A percentile compares a stretch with the other conserved stretches of the same genome.
phyloP scores from a whole-genome alignment of 2,329 filamentous ascomycete species.

The Claviceps citrina region DNA sequence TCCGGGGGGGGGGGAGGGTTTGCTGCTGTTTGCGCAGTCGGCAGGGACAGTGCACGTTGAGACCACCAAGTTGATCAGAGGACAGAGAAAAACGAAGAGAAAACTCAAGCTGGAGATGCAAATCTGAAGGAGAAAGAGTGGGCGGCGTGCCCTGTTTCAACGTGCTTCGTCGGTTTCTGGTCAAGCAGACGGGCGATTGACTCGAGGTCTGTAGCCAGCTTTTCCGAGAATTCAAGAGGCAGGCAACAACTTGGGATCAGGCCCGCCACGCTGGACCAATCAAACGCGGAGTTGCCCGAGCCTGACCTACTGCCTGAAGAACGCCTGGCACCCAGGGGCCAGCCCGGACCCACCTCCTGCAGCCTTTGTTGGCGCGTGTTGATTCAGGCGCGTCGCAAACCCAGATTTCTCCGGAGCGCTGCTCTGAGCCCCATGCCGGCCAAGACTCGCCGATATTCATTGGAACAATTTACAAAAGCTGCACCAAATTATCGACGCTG shows the following conservation, averaged over 20 bases:
- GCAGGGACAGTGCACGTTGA: not conserved
- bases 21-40: no score
- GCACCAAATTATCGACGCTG: not conserved
- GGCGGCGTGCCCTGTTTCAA: constrained; percentile 17
- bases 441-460: not conserved
- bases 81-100: constrained; percentile 1
- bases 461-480: not conserved
- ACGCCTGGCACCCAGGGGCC: no score
- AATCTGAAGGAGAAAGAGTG: constrained; percentile 9
- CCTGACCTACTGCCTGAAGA: no score
- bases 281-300: no score
- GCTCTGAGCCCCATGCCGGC: not conserved
- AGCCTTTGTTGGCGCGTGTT: no score
- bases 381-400: constrained; percentile 13
- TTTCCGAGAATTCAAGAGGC: no score
- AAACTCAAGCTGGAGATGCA: constrained; percentile 6
- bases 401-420: not conserved
- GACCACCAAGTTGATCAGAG: constrained; percentile 4
- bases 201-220: no score
- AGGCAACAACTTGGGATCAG: no score
- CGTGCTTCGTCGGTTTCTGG: constrained; percentile 4
- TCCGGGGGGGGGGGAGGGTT: no score
- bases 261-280: no score
- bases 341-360: no score
- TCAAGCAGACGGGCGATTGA: constrained; percentile 5